Evolutionary conservation across 352 stramenopile species (phyloP).

Genomic region (Phytophthora pluvialis): DNA sequence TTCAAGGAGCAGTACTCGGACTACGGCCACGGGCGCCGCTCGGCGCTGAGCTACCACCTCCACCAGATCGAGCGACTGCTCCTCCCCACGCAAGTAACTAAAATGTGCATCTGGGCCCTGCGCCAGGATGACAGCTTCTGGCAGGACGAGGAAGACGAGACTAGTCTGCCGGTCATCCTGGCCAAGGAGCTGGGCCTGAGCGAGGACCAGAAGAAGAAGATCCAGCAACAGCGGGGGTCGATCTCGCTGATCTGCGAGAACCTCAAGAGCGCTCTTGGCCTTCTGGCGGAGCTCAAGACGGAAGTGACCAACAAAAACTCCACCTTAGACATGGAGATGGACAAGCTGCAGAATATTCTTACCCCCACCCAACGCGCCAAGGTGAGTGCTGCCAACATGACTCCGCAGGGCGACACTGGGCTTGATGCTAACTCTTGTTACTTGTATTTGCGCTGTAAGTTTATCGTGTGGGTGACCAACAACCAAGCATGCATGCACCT

Average conservation of each 20-base stretch:
- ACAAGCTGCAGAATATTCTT: conserved; percentile 94
- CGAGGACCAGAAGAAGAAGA: conserved; percentile 93
- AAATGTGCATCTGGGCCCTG: conserved; percentile 93
- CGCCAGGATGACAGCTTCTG: conserved; percentile 92
- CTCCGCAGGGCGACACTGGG: neutral
- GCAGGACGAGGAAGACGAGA: conserved; percentile 90
- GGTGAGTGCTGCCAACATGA: conserved; percentile 35
- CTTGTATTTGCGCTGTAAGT: conserved; percentile 50
- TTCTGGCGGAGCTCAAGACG: conserved; percentile 90
- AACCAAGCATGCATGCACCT: conserved; percentile 96
- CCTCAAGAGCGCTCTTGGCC: conserved; percentile 83
- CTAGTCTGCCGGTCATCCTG: conserved; percentile 90
- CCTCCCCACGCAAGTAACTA: conserved; percentile 94
- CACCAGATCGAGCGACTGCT: conserved; percentile 94
- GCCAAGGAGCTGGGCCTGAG: conserved; percentile 90
- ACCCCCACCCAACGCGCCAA: conserved; percentile 94
- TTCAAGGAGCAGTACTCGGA: conserved; percentile 94
- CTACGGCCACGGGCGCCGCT: conserved; percentile 92
- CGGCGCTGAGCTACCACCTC: conserved; percentile 89
- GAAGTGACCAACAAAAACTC: conserved; percentile 92
- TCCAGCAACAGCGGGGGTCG: conserved; percentile 89
- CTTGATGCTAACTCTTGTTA: conserved; percentile 19
- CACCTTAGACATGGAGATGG: conserved; percentile 94
- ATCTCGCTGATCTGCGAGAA: conserved; percentile 89
- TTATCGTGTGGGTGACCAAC: conserved; percentile 96